Conservation (phyloP, 2,329 filamentous ascomycete species). For the Colletotrichum magnum region DNA sequence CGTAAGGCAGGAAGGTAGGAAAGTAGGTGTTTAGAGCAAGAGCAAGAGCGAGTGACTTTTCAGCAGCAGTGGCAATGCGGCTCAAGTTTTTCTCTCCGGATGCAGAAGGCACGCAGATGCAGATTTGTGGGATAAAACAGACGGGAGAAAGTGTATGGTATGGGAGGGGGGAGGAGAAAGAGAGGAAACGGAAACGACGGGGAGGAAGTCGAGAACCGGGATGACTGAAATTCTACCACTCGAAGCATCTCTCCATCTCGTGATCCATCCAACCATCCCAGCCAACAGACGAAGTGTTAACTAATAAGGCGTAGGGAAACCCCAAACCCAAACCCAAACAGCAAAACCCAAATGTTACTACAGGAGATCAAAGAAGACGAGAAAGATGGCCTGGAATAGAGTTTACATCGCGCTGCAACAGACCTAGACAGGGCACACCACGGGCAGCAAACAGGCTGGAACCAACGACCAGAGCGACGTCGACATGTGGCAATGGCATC, state of each 20-base stretch:
- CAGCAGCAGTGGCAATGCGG: not conserved
- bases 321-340: no score
- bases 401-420: not conserved
- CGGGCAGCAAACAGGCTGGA: not conserved
- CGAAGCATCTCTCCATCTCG: not conserved
- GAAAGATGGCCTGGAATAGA: constrained; percentile 12
- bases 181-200: no score
- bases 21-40: no score
- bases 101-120: constrained; percentile 14
- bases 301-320: not conserved
- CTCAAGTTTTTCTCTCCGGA: constrained; percentile 16
- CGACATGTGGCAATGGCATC: constrained; percentile 10
- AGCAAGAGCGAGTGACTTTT: no score
- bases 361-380: no score
- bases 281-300: not conserved
- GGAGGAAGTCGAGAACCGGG: no score
- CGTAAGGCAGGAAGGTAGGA: no score
- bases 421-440: not conserved
- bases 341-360: constrained; percentile 7
- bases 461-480: not conserved
- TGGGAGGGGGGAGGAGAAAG: no score
- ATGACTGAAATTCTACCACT: not conserved
- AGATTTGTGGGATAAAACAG: not conserved
- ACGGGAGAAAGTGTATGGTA: not conserved
- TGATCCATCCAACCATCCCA: not conserved